A percentile compares a stretch with the other conserved stretches of the same genome.
Evolutionary conservation across 768 basidiomycete species (phyloP).

Genomic region (Crassisporium funariophilum): DNA sequence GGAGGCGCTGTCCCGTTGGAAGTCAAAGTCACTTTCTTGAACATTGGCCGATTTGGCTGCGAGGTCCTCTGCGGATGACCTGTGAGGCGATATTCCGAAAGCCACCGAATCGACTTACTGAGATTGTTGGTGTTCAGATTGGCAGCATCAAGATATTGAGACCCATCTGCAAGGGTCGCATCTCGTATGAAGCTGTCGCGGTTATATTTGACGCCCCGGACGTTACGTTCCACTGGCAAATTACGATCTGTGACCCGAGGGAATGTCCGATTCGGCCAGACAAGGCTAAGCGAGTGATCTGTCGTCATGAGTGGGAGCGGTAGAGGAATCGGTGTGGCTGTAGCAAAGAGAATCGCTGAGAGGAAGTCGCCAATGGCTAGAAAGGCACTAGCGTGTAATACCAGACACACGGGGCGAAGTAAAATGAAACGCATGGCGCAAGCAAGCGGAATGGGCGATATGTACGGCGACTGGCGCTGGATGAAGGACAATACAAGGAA

Average conservation of each 20-base stretch:
- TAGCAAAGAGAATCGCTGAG: constrained; percentile 25
- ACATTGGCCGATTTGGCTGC: constrained; percentile 32
- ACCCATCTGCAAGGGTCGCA: neutral
- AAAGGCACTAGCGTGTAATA: constrained; percentile 38
- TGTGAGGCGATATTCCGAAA: constrained; percentile 6
- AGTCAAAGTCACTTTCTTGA: constrained; percentile 31
- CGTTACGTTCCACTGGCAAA: neutral
- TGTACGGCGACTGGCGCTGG: constrained; percentile 25
- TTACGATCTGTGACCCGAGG: constrained; percentile 5
- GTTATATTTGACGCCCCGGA: neutral
- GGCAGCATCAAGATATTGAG: constrained; percentile 9
- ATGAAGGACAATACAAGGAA: constrained; percentile 1
- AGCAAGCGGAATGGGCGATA: too few relatives aligned
- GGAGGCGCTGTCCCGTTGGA: constrained; percentile 38
- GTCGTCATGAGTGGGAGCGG: constrained; percentile 32
- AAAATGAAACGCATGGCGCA: constrained; percentile 21
- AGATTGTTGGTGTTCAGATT: constrained; percentile 23
- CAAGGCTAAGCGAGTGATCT: constrained; percentile 29
- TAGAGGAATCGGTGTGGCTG: constrained; percentile 41
- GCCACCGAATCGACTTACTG: constrained; percentile 24
- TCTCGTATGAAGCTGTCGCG: neutral
- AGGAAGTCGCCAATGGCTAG: constrained; percentile 39
- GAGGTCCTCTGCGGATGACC: constrained; percentile 31
- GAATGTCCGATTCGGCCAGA: constrained; percentile 20
- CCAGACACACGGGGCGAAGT: constrained; percentile 38